A percentile compares a stretch with the other conserved stretches of the same genome.
Conservation (phyloP, 345 rosid genomes). For the Combretum micranthum region DNA sequence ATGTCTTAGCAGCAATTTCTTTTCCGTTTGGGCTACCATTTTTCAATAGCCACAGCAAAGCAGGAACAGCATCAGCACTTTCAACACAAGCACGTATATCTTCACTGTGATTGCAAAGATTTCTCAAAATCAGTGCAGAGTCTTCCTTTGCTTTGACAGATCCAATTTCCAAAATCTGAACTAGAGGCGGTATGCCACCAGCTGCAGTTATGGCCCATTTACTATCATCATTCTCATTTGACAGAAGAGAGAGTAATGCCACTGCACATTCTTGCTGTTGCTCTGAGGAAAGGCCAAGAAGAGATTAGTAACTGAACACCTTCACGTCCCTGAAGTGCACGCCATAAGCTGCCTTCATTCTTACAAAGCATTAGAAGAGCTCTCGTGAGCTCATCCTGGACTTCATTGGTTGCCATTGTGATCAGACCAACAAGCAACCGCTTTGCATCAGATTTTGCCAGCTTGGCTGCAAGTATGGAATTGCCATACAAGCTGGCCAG, state of each 20-base stretch:
- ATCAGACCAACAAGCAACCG: constrained; percentile 95
- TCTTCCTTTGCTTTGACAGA: constrained; percentile 99
- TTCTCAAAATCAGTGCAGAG: constrained; percentile 92
- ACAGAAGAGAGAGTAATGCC: constrained; percentile 88
- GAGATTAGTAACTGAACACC: constrained; percentile 96
- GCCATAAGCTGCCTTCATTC: constrained; percentile 87
- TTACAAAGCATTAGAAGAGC: constrained; percentile 87
- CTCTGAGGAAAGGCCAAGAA: constrained; percentile 98
- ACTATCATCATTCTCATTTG: constrained; percentile 97
- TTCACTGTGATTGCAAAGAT: constrained; percentile 98
- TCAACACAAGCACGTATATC: constrained; percentile 99
- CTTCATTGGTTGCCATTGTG: constrained; percentile 94
- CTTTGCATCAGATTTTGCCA: constrained; percentile 84
- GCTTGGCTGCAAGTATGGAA: constrained; percentile 62
- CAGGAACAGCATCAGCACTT: constrained; percentile 99
- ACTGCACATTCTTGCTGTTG: constrained; percentile 99
- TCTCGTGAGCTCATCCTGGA: constrained; percentile 88
- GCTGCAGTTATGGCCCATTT: constrained; percentile 99
- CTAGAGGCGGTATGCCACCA: constrained; percentile 99
- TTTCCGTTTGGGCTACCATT: constrained; percentile 96
- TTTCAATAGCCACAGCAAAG: constrained; percentile 92
- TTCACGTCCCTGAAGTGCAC: constrained; percentile 95
- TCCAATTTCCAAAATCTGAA: constrained; percentile 95
- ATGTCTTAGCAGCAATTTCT: constrained; percentile 97
- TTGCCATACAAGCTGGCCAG: constrained; percentile 98